These are phyloP conservation scores for Cytospora mali DNA, from an alignment of 2,329 filamentous ascomycete genomes.

Conservation along the genomic window DNA sequence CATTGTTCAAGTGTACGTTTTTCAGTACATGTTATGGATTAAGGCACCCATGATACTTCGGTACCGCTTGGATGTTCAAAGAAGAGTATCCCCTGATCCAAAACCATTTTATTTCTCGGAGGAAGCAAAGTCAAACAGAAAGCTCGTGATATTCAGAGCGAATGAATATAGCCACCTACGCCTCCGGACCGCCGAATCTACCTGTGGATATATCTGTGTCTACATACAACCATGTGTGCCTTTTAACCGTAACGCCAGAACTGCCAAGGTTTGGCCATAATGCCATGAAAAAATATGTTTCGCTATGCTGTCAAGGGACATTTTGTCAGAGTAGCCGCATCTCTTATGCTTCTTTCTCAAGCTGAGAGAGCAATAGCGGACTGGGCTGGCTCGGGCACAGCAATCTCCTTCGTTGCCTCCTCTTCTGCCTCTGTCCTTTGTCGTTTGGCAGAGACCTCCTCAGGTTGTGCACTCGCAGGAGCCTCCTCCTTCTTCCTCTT, in stretches of 20 bases:
- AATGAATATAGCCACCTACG: background rate
- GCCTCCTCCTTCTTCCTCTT: slow-evolving; percentile 21
- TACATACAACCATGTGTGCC: slow-evolving; percentile 21
- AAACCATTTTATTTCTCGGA: background rate
- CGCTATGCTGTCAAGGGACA: background rate
- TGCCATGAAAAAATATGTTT: background rate
- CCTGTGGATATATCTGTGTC: slow-evolving; percentile 27
- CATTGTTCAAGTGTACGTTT: too few species aligned
- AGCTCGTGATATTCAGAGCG: background rate
- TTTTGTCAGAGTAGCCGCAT: background rate
- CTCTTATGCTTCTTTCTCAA: background rate
- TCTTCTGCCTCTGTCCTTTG: slow-evolving; percentile 5
- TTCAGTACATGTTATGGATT: too few species aligned
- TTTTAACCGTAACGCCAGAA: slow-evolving; percentile 16
- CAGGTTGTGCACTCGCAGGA: background rate
- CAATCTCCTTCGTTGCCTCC: background rate
- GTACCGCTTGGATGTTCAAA: too few species aligned
- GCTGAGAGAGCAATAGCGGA: slow-evolving; percentile 23
- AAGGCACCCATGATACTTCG: too few species aligned
- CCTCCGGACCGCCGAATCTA: background rate
- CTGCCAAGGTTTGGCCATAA: slow-evolving; percentile 7
- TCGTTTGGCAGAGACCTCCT: slow-evolving; percentile 16
- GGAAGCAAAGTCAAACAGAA: background rate
- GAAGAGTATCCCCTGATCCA: background rate
- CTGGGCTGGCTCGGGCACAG: slow-evolving; percentile 9